Evolutionary conservation across 1,139 yeast species (phyloP), one percentile per base, ranked within the genome.

Genomic region (Pichia inconspicua): DNA sequence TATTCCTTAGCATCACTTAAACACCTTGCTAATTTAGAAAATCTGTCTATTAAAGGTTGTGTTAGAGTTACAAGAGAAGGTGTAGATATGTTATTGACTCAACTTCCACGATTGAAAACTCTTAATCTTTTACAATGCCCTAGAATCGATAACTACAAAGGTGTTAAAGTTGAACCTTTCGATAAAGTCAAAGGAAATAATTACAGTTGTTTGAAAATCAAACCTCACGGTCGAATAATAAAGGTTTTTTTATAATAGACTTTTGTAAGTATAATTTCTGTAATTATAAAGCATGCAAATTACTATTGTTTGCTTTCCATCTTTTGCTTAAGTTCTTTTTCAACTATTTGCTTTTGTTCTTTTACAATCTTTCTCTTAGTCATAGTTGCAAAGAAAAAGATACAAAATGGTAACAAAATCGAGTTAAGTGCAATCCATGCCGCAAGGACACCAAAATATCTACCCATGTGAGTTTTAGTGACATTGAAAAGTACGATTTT

Each of bases 61-160:
- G 73, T 82, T 12, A 70, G 90, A 53, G 89, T 83, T 3, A 84
- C 92, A 0, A 70, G 86, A 57, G 82, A 84, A 10, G 92, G 92
- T 7, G 78, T 83, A 31, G 87, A 82, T 63, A 76, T 84, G 10
- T 61, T 84, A 30, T 64, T 82, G 37, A 71, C 79, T 41, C 82
- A 82, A 39, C 74, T 80, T 43, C 68, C 74, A n/a, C 74, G 75
- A 3, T 68, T 84, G 53, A 69, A 65, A 47, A 70, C 69, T 53
- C 66, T 84, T 54, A 80, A 83, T 57, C 72, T 83, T 19, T 75
- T 87, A 15, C 92, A 84, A 61, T 84, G 94, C 65, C 62, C 67
- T 14, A 50, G 63, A 32, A 59, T 56, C 4, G 53, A 71, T 54
- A 67, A 71, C 38, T 80, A 78, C 57, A 81, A 81, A 19, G 84